These are phyloP conservation scores for Yamadazyma epiphylla DNA, from an alignment of 1,139 yeast species.

Conservation along the genomic window DNA sequence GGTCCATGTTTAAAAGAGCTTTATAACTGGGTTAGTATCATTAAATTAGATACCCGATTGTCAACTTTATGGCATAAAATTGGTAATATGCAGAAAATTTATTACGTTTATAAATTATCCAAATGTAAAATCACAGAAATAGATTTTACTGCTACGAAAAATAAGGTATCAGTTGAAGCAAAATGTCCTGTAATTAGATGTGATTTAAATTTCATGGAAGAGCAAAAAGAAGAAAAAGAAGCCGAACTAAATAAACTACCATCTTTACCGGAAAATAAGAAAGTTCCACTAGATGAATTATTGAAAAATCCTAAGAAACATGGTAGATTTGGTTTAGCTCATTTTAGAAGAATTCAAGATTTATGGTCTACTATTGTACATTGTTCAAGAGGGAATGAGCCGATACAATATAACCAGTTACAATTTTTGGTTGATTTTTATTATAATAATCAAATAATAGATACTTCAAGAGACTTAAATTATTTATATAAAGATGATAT, in stretches of 20 bases:
- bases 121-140: constrained; percentile 11
- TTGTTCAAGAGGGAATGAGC: constrained; percentile 19
- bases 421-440: constrained; percentile 31
- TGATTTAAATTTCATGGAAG: constrained; percentile 36
- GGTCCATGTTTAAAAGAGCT: constrained; percentile 12
- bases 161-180: constrained; percentile 2
- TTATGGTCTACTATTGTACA: constrained; percentile 26
- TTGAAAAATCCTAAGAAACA: neutral
- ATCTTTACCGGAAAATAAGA: neutral
- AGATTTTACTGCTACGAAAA: constrained; percentile 23
- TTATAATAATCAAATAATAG: constrained; percentile 15
- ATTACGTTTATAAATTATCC: constrained; percentile 13
- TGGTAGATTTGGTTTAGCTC: neutral
- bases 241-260: neutral
- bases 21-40: constrained; percentile 39
- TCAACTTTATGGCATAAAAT: constrained; percentile 41
- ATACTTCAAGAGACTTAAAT: constrained; percentile 22
- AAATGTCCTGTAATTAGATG: constrained; percentile 43
- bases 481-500: constrained; percentile 27
- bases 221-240: constrained; percentile 4
- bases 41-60: constrained; percentile 40
- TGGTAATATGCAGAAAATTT: constrained; percentile 38
- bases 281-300: neutral
- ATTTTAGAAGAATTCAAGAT: constrained; percentile 10
- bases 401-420: constrained; percentile 26